Conservation (phyloP, 2,329 filamentous ascomycete genomes). For the Rosellinia necatrix region DNA sequence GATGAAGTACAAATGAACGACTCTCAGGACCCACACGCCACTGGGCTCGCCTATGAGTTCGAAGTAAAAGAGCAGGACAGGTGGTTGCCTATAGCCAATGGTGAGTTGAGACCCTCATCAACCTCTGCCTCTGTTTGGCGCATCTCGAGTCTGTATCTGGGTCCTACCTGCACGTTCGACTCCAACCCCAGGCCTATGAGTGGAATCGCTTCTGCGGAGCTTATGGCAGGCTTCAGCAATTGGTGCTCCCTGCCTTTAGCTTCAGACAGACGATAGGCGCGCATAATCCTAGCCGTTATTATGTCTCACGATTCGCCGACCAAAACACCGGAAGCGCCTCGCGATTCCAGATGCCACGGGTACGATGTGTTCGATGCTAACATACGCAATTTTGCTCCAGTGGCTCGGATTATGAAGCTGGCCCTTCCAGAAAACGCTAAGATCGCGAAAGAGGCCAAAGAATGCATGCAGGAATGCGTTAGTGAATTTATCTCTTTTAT, state of each 20-base stretch:
- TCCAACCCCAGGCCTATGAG: conserved; percentile 40
- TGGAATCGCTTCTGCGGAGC: conserved; percentile 55
- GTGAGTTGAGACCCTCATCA: conserved; percentile 67
- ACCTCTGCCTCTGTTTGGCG: conserved; percentile 54
- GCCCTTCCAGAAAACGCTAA: conserved; percentile 97
- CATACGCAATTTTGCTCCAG: conserved; percentile 92
- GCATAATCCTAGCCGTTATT: conserved; percentile 42
- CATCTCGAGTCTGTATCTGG: conserved; percentile 48
- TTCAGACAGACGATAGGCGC: conserved; percentile 45
- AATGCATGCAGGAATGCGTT: conserved; percentile 99
- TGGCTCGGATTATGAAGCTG: conserved; percentile 98
- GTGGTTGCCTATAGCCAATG: conserved; percentile 99
- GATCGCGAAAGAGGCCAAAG: conserved; percentile 98
- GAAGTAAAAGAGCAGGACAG: conserved; percentile 99
- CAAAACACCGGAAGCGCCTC: conserved; percentile 54
- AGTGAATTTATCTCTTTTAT: conserved; percentile 99
- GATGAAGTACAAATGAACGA: conserved; percentile 96
- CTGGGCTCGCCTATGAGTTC: conserved; percentile 83
- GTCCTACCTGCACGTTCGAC: conserved; percentile 38
- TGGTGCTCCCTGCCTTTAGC: conserved; percentile 47
- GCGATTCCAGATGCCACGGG: conserved; percentile 54
- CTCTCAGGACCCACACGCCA: conserved; percentile 75
- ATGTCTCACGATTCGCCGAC: conserved; percentile 65
- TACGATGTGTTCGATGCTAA: conserved; percentile 78
- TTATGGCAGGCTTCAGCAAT: conserved; percentile 42